Evolutionary conservation across 306 rosid genomes (phyloP), one percentile per base, ranked within the genome.

Genomic region (Quercus berberidifolia): DNA sequence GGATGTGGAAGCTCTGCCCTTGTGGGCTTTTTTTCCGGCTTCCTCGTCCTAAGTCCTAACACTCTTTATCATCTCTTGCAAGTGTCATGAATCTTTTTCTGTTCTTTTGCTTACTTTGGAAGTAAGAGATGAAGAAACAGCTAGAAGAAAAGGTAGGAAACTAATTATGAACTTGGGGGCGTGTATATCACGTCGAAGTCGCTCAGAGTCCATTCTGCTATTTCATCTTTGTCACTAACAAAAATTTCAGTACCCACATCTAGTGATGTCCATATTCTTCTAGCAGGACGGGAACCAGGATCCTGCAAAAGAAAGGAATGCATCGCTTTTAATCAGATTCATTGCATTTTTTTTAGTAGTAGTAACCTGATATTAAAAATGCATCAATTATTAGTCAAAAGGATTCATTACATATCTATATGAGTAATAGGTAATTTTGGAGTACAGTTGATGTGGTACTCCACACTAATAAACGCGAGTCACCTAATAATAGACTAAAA

Each of bases 161-260:
- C 21, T 15, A 71, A 21, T 62, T 67, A 54, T 25, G 83, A 67
- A 81, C 71, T 38, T 21, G 72, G 74, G n/a, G 71, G 71, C 3
- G 85, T 86, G 79, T 79, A 75, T 63, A 90, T 77, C 56, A 91
- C 91, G 31, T 93, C 92, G 68, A 89, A 89, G 71, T 85, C 87
- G 56, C 88, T 87, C 19, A 93, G 69, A 71, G 75, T 91, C 97
- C 97, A 93, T 76, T 93, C 96, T 76, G 94, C 97, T 5, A 84
- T 88, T 87, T 89, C 94, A 70, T 88, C 91, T 79, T 80, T 82
- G 80, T 83, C 77, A 55, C 93, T 91, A 9, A 88, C 86, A 77
- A 83, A 93, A 76, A 93, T 88, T 85, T 93, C 97, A 19, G 94
- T 87, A 7, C 98, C 97, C 3, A 82, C 78, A 81, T 93, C 98